Conservation (phyloP, 1,284 basidiomycete species). For the Rhodotorula sp. region DNA sequence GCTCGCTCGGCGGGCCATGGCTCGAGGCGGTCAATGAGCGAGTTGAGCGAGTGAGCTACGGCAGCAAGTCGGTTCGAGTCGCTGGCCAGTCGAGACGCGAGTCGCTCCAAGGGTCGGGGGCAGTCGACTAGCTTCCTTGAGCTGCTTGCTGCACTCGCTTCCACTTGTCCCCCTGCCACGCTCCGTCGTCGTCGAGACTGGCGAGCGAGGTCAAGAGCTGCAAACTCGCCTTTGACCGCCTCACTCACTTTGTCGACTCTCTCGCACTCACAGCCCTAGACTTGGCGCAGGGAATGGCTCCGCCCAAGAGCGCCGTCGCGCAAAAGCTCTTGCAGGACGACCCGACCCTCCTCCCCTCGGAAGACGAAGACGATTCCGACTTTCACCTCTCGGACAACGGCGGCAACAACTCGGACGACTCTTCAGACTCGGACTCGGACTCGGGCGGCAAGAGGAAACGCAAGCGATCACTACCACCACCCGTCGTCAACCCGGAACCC, state of each 20-base stretch:
- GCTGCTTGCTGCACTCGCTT: neutral
- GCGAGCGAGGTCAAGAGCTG: neutral
- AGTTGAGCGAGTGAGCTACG: neutral
- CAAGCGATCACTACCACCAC: neutral
- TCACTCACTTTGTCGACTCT: neutral
- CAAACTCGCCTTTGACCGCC: neutral
- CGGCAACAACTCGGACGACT: constrained; percentile 5
- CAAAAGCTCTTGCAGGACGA: constrained; percentile 26
- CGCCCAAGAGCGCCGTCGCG: constrained; percentile 6
- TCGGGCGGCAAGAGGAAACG: constrained; percentile 8
- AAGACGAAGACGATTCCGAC: constrained; percentile 33
- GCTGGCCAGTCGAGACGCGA: too few species aligned
- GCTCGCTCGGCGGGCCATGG: neutral
- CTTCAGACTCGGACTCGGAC: constrained; percentile 16
- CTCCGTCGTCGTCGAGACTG: neutral
- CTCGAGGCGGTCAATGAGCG: neutral
- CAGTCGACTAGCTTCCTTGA: neutral
- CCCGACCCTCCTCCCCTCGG: constrained; percentile 29
- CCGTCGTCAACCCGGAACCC: neutral
- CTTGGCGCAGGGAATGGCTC: constrained; percentile 11
- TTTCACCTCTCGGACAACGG: constrained; percentile 13
- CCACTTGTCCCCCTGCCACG: neutral
- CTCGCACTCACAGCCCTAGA: neutral
- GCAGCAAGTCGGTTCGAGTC: too few species aligned
- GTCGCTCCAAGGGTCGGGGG: neutral